These are phyloP conservation scores for Penicillium taxi DNA, from an alignment of 495 filamentous ascomycete genomes.

Conservation along the genomic window DNA sequence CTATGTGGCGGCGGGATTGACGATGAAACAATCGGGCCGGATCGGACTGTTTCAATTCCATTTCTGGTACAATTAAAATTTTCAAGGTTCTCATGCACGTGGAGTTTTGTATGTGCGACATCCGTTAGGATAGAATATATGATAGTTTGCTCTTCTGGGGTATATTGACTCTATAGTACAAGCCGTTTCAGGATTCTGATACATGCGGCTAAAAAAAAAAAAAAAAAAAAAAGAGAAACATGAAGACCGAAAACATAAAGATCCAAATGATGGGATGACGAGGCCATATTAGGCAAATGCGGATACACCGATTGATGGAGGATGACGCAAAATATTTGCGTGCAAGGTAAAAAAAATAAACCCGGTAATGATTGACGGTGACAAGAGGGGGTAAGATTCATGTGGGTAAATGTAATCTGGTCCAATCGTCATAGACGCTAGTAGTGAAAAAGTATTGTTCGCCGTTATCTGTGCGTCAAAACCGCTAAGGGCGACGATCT, in stretches of 20 bases:
- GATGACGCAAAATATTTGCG: too few species aligned
- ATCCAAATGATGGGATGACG: conserved; percentile 10
- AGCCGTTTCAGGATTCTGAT: conserved; percentile 30
- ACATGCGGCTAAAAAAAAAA: conserved; percentile 14
- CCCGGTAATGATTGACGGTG: too few species aligned
- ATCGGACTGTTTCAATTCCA: conserved; percentile 10
- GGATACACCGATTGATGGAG: conserved; percentile 4
- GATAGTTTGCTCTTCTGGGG: conserved; percentile 31
- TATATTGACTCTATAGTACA: conserved; percentile 46
- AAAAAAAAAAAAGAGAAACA: conserved; percentile 12
- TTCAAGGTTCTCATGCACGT: too few species aligned
- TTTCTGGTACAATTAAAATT: too few species aligned
- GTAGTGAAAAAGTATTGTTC: conserved; percentile 5
- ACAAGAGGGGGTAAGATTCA: too few species aligned
- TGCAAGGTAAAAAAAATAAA: too few species aligned
- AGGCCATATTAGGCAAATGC: too few species aligned
- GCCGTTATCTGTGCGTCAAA: conserved; percentile 21
- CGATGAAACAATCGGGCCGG: conserved; percentile 18
- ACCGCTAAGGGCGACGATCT: too few species aligned
- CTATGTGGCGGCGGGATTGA: background rate
- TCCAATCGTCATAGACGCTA: too few species aligned
- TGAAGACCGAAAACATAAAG: conserved; percentile 6
- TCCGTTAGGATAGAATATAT: conserved; percentile 10
- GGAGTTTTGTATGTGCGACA: conserved; percentile 17
- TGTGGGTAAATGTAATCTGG: too few species aligned